A percentile compares a stretch with the other conserved stretches of the same genome.
phyloP scores from a whole-genome alignment of 306 rosid genomes.

The Morella rubra region DNA sequence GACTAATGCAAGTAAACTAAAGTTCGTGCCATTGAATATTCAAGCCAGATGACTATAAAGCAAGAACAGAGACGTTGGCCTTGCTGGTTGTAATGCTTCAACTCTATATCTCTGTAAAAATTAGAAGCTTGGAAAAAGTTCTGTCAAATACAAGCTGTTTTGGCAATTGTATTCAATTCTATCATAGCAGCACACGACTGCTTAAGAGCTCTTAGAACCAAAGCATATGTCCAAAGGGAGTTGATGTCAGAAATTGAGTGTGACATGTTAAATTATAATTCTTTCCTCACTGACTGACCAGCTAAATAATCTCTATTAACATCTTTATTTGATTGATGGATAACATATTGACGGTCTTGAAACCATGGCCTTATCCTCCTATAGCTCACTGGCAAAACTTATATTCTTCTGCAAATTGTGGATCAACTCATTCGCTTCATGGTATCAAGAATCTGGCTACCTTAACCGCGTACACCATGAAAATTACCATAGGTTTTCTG shows the following conservation, averaged over 20 bases:
- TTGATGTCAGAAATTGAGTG: neutral
- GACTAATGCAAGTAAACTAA: neutral
- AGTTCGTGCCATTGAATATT: neutral
- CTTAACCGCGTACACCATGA: neutral
- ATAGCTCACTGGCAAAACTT: neutral
- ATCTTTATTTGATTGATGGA: neutral
- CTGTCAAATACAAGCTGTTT: neutral
- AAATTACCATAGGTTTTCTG: neutral
- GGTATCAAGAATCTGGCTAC: slow-evolving; percentile 3
- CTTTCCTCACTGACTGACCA: neutral
- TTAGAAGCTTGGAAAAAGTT: neutral
- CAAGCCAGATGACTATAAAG: neutral
- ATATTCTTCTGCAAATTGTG: neutral
- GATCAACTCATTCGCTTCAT: neutral
- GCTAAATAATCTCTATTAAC: neutral
- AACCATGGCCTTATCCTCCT: neutral
- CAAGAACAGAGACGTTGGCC: neutral
- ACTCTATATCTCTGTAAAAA: neutral
- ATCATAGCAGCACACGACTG: neutral
- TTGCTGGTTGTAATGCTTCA: slow-evolving; percentile 5
- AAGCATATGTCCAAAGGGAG: neutral
- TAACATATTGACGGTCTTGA: neutral
- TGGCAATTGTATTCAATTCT: neutral
- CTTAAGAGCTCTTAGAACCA: neutral
- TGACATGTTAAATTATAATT: neutral